Base-by-base conservation (phyloP, 305 asterid species). In the Striga hermonthica region DNA sequence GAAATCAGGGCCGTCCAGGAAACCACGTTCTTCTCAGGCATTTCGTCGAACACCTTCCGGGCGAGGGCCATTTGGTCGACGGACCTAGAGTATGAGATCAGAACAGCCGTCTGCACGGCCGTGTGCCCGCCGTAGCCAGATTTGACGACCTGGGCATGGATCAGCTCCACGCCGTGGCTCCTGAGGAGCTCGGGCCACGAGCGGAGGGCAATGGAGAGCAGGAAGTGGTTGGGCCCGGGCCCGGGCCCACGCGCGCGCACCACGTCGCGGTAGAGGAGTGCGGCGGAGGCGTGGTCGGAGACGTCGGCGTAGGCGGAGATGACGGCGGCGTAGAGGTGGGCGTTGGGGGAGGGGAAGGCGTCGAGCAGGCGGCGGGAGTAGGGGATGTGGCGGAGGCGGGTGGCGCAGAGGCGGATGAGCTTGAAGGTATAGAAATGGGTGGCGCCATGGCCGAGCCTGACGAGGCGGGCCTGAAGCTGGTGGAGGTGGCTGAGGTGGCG, bases 1-100 rank as follows among this genome's bases (percentile, higher is more conserved):
- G 95, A 82, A 60, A 88, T 76, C 96, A 91, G 84, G 1, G 95
- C 91, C n/a, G 96, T 91, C 96, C 95, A 88, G 1, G 95, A 69
- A 47, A 86, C 83, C 52, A 88, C 87, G 64, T 72, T 84, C 48
- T 82, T 84, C 0, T 82, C 95, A 69, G 88, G 44, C 77, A 91
- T 88, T 84, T 77, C 90, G 74, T 91, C 91, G 48, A 91, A 91
- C 84, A 88, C 64, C 73, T 69, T 76, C 70, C 88, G 69, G n/a
- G 96, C 94, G 45, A 60, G 38, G 8, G 56, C 50, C 5, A 81
- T 70, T 53, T 81, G 88, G 37, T 11, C 81, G 5, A 82, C 75
- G 45, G 9, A 74, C 81, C 86, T 82, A 9, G 82, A 76, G 66
- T 88, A 86, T 0, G 79, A 81, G 55, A 83, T 95, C 78, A 88